Conservation (phyloP, 148 eudicot species). For the Camellia japonica region DNA sequence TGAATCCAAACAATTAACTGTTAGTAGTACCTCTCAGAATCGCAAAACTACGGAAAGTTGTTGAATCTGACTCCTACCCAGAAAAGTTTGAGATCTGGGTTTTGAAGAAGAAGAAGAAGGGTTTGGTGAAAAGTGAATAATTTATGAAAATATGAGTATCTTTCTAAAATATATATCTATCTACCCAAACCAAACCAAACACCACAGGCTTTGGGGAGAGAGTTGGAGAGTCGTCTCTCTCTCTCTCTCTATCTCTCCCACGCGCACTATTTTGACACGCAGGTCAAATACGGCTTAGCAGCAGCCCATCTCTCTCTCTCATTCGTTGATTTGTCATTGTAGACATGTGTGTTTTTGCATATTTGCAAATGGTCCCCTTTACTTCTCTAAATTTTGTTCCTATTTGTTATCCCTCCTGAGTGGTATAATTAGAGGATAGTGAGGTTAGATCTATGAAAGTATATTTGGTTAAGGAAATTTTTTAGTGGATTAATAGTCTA, state of each 20-base stretch:
- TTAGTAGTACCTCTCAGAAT: background rate
- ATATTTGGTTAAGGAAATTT: too few species aligned
- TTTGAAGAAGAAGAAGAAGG: background rate
- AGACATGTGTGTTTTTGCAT: too few species aligned
- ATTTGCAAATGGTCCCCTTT: too few species aligned
- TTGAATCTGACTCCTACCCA: conserved; percentile 23
- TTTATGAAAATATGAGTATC: too few species aligned
- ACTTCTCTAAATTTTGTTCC: too few species aligned
- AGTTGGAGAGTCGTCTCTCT: background rate
- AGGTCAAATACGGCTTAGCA: background rate
- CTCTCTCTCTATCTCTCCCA: background rate
- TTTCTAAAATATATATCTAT: background rate
- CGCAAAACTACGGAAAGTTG: conserved; percentile 7
- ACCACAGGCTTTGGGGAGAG: background rate
- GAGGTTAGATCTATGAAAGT: too few species aligned
- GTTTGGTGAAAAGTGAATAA: conserved; percentile 8
- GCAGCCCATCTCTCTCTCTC: too few species aligned
- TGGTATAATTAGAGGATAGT: too few species aligned
- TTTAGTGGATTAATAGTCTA: too few species aligned
- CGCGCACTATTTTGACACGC: background rate
- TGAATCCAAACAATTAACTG: background rate
- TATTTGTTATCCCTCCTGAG: too few species aligned
- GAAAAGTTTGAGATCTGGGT: conserved; percentile 32
- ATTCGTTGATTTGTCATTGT: too few species aligned
- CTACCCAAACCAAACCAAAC: background rate